Percentiles rank a stretch among this genome's conserved stretches.
These are phyloP conservation scores for Maudiozyma serrabonitensis DNA, from an alignment of 805 yeast species.

Conservation along the genomic window DNA sequence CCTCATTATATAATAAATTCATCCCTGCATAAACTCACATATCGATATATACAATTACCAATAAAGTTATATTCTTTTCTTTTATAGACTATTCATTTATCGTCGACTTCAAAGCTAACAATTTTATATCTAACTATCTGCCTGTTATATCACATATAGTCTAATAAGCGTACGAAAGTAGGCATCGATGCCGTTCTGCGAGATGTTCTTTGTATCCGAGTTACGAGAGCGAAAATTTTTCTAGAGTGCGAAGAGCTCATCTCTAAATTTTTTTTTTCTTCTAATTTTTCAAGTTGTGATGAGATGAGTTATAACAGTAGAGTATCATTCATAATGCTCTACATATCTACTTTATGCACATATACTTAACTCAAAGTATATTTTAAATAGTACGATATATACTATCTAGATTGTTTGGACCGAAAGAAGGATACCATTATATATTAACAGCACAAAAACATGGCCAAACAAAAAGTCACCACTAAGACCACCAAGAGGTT, in stretches of 20 bases:
- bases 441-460: constrained; percentile 2
- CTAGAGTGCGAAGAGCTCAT: neutral
- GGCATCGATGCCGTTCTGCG: too few species aligned
- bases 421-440: neutral
- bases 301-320: neutral
- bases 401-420: neutral
- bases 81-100: neutral
- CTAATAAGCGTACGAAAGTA: too few species aligned
- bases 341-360: neutral
- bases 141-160: too few species aligned
- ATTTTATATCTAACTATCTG: too few species aligned
- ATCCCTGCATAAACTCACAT: constrained; percentile 5
- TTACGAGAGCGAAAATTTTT: neutral
- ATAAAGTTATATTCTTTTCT: neutral
- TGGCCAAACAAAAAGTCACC: constrained; percentile 35
- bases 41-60: neutral
- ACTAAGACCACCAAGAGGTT: constrained; percentile 49
- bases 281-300: neutral
- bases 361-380: neutral
- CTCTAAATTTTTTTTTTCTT: neutral
- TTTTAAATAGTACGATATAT: too few species aligned
- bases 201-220: too few species aligned
- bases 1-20: constrained; percentile 29
- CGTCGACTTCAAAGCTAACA: too few species aligned
- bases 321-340: too few species aligned